Percentiles rank a stretch among this genome's conserved stretches.
Evolutionary conservation across 1,284 basidiomycete genomes (phyloP).

Genomic region (Cystobasidiaceae sp.): DNA sequence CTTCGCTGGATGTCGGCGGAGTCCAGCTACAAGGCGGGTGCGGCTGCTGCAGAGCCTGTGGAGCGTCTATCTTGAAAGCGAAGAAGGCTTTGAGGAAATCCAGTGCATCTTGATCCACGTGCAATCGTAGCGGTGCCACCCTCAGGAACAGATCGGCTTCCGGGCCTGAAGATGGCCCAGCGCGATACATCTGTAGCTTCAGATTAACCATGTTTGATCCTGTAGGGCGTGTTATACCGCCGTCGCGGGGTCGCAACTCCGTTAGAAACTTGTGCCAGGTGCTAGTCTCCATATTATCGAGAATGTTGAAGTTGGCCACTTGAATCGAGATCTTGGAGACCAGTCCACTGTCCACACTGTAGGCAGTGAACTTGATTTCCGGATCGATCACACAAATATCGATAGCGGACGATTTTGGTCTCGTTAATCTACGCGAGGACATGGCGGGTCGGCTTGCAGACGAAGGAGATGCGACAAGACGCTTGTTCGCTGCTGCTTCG

Average conservation of each 20-base stretch:
- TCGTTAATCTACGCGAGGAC: not conserved
- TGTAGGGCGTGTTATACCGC: conserved; percentile 78
- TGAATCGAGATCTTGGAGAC: conserved; percentile 48
- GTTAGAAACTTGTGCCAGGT: conserved; percentile 98
- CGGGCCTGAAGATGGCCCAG: conserved; percentile 52
- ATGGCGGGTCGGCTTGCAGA: not conserved
- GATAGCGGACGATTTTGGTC: conserved; percentile 10
- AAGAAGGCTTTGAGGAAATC: conserved; percentile 97
- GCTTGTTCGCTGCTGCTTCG: not conserved
- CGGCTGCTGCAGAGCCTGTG: conserved; percentile 37
- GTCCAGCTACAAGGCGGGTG: conserved; percentile 45
- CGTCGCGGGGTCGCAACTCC: conserved; percentile 69
- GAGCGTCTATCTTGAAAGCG: conserved; percentile 66
- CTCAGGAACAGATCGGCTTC: conserved; percentile 75
- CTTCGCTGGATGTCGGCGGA: conserved; percentile 42
- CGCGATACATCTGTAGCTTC: conserved; percentile 65
- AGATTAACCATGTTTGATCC: conserved; percentile 89
- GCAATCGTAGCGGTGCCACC: conserved; percentile 78
- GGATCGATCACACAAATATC: conserved; percentile 51
- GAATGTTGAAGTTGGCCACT: conserved; percentile 66
- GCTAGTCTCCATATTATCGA: conserved; percentile 96
- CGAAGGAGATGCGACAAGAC: not conserved
- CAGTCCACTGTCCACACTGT: conserved; percentile 31
- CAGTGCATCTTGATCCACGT: conserved; percentile 96
- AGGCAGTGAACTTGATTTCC: conserved; percentile 49